Conservation (phyloP, 108 stramenopile genomes). For the Aurantiochytrium sp. region DNA sequence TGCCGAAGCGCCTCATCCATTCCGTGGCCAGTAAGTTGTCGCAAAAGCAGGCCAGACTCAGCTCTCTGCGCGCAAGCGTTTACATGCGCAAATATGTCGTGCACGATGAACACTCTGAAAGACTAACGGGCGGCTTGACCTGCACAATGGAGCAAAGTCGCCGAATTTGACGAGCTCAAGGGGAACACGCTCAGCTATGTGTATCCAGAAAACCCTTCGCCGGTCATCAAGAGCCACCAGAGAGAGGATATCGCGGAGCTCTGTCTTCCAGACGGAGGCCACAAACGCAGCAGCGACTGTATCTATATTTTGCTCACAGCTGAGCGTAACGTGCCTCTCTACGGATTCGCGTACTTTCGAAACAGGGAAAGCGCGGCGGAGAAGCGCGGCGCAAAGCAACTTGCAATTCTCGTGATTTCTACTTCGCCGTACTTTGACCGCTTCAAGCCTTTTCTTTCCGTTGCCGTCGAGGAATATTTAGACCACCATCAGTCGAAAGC, state of each 20-base stretch:
- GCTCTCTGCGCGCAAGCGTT: too few relatives aligned
- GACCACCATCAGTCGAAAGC: background rate
- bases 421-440: background rate
- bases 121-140: background rate
- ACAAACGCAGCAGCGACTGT: background rate
- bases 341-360: background rate
- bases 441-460: background rate
- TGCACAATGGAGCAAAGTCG: background rate
- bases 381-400: constrained; percentile 17
- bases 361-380: background rate
- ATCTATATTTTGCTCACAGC: background rate
- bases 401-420: background rate
- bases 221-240: background rate
- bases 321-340: background rate
- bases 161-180: constrained; percentile 11
- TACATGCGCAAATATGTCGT: too few relatives aligned
- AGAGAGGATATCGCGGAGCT: background rate
- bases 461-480: background rate
- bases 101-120: too few relatives aligned
- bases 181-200: background rate
- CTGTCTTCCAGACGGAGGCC: background rate
- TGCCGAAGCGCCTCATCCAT: background rate
- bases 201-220: background rate
- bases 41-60: background rate
- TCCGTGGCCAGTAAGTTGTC: background rate